A percentile compares a stretch with the other conserved stretches of the same genome.
Evolutionary conservation across 192 early-diverging fungal species (phyloP).

Genomic region (Rhizophagus clarus): DNA sequence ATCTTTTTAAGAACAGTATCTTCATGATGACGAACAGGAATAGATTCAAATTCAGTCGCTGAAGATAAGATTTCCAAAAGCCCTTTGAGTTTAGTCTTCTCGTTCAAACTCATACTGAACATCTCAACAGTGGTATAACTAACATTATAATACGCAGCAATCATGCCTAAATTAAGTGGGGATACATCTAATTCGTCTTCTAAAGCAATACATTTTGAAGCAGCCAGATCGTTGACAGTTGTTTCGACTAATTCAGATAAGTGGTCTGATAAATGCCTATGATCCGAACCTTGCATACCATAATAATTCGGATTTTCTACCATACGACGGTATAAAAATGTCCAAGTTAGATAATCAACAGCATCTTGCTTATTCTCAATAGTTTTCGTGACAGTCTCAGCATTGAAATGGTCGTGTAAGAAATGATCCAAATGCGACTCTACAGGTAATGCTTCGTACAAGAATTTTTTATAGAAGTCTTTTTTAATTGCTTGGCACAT

Average conservation of each 20-base stretch:
- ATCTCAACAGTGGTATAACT: constrained; percentile 92
- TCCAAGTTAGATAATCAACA: constrained; percentile 99
- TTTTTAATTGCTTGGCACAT: constrained; percentile 96
- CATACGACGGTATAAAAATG: constrained; percentile 95
- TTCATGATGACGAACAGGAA: constrained; percentile 96
- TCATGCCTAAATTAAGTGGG: constrained; percentile 94
- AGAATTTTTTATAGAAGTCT: constrained; percentile 97
- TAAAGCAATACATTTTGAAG: constrained; percentile 79
- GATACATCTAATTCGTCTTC: constrained; percentile 74
- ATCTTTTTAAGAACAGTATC: constrained; percentile 75
- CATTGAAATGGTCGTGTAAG: constrained; percentile 97
- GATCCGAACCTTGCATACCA: constrained; percentile 81
- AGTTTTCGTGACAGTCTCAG: constrained; percentile 92
- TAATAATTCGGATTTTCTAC: constrained; percentile 98
- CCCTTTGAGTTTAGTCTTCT: constrained; percentile 85
- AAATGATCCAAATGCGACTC: constrained; percentile 94
- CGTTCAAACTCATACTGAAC: constrained; percentile 85
- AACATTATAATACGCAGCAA: constrained; percentile 97
- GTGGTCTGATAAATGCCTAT: constrained; percentile 88
- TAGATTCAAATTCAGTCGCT: constrained; percentile 88
- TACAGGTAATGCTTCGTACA: constrained; percentile 93
- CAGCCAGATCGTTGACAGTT: constrained; percentile 84
- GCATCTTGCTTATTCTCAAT: constrained; percentile 98
- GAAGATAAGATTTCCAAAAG: constrained; percentile 93
- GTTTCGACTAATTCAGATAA: constrained; percentile 94